Conservation (phyloP, 2,329 filamentous ascomycete genomes). For the Ophiostoma tasmaniense region DNA sequence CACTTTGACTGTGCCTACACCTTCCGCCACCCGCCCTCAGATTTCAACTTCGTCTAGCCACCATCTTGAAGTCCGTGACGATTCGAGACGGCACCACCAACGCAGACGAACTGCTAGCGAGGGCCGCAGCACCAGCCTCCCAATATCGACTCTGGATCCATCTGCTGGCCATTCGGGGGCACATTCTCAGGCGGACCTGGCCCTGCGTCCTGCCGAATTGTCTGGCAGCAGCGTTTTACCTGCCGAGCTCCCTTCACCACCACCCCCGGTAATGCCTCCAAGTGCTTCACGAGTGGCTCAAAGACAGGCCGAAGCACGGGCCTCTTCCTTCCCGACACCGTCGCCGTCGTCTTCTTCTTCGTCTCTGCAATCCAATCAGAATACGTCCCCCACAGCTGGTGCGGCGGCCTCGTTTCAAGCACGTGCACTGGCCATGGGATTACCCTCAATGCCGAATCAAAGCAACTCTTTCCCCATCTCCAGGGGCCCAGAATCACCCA, state of each 20-base stretch:
- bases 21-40: conserved; percentile 38
- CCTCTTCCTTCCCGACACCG: conserved; percentile 4
- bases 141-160: conserved; percentile 28
- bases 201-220: conserved; percentile 29
- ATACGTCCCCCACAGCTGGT: not conserved
- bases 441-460: not conserved
- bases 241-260: conserved; percentile 6
- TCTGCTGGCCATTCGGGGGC: conserved; percentile 26
- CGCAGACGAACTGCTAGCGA: conserved; percentile 47
- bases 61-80: conserved; percentile 43
- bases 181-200: conserved; percentile 59
- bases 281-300: conserved; percentile 16
- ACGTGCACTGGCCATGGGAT: conserved; percentile 21
- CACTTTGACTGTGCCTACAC: not conserved
- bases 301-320: conserved; percentile 10
- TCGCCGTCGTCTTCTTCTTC: conserved; percentile 14
- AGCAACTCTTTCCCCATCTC: not conserved
- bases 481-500: not conserved
- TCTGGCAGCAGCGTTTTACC: not conserved
- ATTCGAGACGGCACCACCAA: conserved; percentile 30
- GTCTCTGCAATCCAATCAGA: conserved; percentile 3
- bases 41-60: conserved; percentile 28
- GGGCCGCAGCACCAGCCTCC: conserved; percentile 46
- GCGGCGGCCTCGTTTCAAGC: conserved; percentile 28
- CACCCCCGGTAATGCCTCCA: not conserved